These are phyloP conservation scores for Fraxinus latifolia DNA, from an alignment of 305 asterid genomes.

Conservation along the genomic window DNA sequence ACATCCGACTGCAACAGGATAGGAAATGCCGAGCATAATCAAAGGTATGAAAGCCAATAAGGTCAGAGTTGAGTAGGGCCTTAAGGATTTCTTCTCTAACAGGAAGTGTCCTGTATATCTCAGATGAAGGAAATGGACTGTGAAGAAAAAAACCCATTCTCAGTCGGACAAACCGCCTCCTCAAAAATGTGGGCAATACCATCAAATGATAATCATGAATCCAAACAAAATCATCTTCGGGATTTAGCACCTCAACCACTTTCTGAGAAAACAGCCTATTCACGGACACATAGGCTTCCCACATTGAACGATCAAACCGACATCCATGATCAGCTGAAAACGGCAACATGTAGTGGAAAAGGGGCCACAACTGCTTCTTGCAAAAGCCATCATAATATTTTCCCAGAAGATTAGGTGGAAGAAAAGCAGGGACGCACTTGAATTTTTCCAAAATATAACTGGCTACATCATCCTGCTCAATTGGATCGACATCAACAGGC, in stretches of 20 bases:
- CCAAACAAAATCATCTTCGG: conserved; percentile 95
- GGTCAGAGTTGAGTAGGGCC: conserved; percentile 76
- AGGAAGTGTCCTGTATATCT: conserved; percentile 86
- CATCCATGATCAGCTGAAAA: conserved; percentile 79
- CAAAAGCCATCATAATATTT: conserved; percentile 86
- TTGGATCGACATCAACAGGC: conserved; percentile 83
- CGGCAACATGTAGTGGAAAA: conserved; percentile 90
- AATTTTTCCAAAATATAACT: conserved; percentile 70
- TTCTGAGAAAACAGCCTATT: conserved; percentile 87
- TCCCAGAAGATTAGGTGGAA: conserved; percentile 67
- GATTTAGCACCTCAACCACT: conserved; percentile 85
- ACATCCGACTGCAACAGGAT: conserved; percentile 90
- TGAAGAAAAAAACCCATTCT: conserved; percentile 94
- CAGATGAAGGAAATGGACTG: conserved; percentile 91
- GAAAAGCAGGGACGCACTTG: conserved; percentile 74
- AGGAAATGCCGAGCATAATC: conserved; percentile 91
- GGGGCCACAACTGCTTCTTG: conserved; percentile 95
- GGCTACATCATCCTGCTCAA: conserved; percentile 92
- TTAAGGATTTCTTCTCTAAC: conserved; percentile 88
- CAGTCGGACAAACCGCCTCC: conserved; percentile 69
- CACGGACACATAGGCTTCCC: conserved; percentile 92
- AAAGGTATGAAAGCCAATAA: conserved; percentile 89
- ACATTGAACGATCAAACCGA: conserved; percentile 78
- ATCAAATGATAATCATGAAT: conserved; percentile 91
- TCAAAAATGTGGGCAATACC: conserved; percentile 88